Conservation (phyloP, 352 stramenopile species). For the Elongisporangium prolatum region DNA sequence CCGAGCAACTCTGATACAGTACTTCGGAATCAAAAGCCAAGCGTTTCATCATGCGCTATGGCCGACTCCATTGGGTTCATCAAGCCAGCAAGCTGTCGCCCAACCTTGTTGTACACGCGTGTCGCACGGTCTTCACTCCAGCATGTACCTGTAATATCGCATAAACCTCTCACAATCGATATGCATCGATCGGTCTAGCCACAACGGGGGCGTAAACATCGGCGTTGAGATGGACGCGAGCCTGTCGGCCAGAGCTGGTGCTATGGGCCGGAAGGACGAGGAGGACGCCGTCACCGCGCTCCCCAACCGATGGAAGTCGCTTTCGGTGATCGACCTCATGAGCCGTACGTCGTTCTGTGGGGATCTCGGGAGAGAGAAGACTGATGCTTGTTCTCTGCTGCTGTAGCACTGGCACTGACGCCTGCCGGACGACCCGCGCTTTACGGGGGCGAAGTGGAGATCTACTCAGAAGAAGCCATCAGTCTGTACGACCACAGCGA, state of each 20-base stretch:
- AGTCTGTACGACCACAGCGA: conserved; percentile 76
- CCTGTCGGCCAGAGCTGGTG: background rate
- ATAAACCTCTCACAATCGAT: background rate
- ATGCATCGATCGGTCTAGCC: background rate
- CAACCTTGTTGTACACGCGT: background rate
- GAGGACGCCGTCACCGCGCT: conserved; percentile 12
- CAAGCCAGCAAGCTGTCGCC: too few relatives aligned
- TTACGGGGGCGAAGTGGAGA: conserved; percentile 80
- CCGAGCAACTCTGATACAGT: too few relatives aligned
- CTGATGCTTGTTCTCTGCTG: background rate
- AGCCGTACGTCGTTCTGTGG: conserved; percentile 37
- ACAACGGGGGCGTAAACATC: background rate
- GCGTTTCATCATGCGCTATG: too few relatives aligned
- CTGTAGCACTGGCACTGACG: conserved; percentile 61
- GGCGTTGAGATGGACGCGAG: background rate
- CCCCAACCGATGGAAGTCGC: conserved; percentile 3
- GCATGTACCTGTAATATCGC: background rate
- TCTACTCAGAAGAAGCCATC: conserved; percentile 84
- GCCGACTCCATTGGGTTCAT: too few relatives aligned
- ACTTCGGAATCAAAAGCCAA: too few relatives aligned
- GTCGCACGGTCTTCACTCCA: background rate
- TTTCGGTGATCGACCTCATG: conserved; percentile 59
- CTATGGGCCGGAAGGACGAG: conserved; percentile 6
- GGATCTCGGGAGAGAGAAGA: too few relatives aligned
- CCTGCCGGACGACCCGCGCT: conserved; percentile 64